Evolutionary conservation across 2,329 filamentous ascomycete genomes (phyloP).

Genomic region (Trichoderma simmonsii): DNA sequence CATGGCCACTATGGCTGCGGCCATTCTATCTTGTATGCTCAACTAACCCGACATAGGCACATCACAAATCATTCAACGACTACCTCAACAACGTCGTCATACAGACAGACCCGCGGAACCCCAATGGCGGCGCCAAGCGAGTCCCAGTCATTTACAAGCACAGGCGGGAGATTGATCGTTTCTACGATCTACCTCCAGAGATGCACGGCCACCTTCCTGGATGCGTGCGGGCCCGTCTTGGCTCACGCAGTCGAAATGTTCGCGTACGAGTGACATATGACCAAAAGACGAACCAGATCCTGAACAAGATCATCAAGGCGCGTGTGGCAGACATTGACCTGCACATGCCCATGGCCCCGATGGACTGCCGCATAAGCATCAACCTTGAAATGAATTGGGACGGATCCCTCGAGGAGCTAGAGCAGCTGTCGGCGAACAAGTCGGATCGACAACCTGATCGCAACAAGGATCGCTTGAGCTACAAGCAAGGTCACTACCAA

Average conservation of each 20-base stretch:
- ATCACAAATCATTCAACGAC: constrained; percentile 80
- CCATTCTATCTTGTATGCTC: not conserved
- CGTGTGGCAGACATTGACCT: constrained; percentile 87
- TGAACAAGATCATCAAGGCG: constrained; percentile 87
- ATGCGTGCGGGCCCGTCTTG: constrained; percentile 58
- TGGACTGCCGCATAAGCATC: constrained; percentile 91
- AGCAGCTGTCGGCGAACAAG: constrained; percentile 37
- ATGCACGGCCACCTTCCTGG: constrained; percentile 60
- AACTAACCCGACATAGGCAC: constrained; percentile 48
- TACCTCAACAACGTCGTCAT: constrained; percentile 72
- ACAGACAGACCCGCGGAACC: constrained; percentile 54
- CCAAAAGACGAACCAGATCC: constrained; percentile 64
- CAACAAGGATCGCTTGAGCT: constrained; percentile 87
- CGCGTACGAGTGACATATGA: constrained; percentile 68
- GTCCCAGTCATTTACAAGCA: constrained; percentile 76
- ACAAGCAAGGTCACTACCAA: constrained; percentile 82
- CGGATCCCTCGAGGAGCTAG: constrained; percentile 60
- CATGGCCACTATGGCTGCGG: not conserved
- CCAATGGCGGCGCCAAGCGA: constrained; percentile 43
- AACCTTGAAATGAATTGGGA: constrained; percentile 91
- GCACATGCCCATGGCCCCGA: constrained; percentile 69
- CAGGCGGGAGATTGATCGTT: constrained; percentile 76
- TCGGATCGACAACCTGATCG: constrained; percentile 55
- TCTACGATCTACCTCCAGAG: constrained; percentile 68
- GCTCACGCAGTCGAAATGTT: constrained; percentile 43